phyloP scores from a whole-genome alignment of 192 early-diverging fungal genomes.

The Paraglomus occultum region DNA sequence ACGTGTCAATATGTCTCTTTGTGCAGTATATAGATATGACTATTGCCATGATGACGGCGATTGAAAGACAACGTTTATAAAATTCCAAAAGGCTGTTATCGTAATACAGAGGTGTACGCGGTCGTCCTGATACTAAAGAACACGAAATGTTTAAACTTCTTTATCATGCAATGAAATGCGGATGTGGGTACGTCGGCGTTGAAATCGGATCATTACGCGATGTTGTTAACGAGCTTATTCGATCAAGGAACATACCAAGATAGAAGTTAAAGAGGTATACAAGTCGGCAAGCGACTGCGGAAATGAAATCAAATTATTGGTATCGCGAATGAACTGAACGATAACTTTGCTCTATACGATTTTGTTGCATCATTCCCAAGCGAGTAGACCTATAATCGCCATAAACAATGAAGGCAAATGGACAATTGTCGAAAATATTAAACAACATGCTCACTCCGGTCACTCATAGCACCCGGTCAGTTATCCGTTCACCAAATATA shows the following conservation, averaged over 20 bases:
- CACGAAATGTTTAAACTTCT: slow-evolving; percentile 67
- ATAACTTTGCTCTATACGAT: slow-evolving; percentile 77
- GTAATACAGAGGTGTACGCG: slow-evolving; percentile 78
- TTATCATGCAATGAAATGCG: slow-evolving; percentile 72
- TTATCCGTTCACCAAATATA: slow-evolving; percentile 80
- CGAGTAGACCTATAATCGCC: slow-evolving; percentile 77
- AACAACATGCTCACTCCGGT: slow-evolving; percentile 94
- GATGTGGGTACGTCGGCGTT: slow-evolving; percentile 92
- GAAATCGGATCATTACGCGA: slow-evolving; percentile 56
- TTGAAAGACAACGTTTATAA: slow-evolving; percentile 76
- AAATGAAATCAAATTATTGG: slow-evolving; percentile 95
- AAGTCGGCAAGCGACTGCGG: slow-evolving; percentile 55
- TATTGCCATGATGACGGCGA: slow-evolving; percentile 91
- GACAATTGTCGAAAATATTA: slow-evolving; percentile 87
- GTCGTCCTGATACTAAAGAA: slow-evolving; percentile 69
- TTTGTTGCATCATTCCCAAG: slow-evolving; percentile 50
- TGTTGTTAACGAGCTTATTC: slow-evolving; percentile 51
- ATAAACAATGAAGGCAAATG: slow-evolving; percentile 90
- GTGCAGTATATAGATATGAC: slow-evolving; percentile 99
- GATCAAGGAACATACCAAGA: slow-evolving; percentile 53
- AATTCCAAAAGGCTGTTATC: slow-evolving; percentile 76
- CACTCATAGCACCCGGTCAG: slow-evolving; percentile 96
- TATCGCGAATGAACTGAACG: slow-evolving; percentile 64
- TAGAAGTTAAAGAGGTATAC: slow-evolving; percentile 60
- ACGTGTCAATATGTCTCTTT: slow-evolving; percentile 78